Evolutionary conservation across 2,329 filamentous ascomycete species (phyloP), one percentile per base, ranked within the genome.

Genomic region (Ascochyta fabae): DNA sequence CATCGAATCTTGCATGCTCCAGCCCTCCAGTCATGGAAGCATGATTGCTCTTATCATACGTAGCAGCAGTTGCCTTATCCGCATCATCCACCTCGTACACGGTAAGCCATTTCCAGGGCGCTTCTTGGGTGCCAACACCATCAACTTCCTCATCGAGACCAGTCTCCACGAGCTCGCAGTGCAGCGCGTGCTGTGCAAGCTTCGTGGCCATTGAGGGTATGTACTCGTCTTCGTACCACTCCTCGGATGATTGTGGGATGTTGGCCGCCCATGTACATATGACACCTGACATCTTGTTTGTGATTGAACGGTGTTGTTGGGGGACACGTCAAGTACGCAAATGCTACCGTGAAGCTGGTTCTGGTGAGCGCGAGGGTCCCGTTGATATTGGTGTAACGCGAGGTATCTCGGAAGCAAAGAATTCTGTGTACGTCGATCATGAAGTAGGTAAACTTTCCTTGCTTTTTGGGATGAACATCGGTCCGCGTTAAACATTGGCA

Each of bases 261-360:
- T 58, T 62, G 16, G 54, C 54, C 31, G 65, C 64, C 65, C 65
- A 68, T 26, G 47, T 39, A 39, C 58, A 65, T 8, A 62, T 13
- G 16, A 68, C 39, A n/a, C 58, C 63, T 15, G 65, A 42, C 65
- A 66, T 68, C 3, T 33, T 53, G 16, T 7, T 5, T 19, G n/a
- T 27, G 26, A 3, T 27, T 26, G 3, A 12, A 6, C 5, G 33
- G n/a, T 23, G 3, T 34, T 26, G 22, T 24, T 26, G 24, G 31
- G 4, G 12, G 12, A 13, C 33, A 13, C 19, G 6, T 15, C 23
- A 16, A 15, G 6, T 24, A 16, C 27, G 36, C 27, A 15, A 12
- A 22, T 22, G 36, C 22, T 23, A 13, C 16, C 9, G 9, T 24
- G 24, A 23, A 23, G 36, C 19, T 39, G 19, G 36, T 10, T 24